These are phyloP conservation scores for Pichia sp. DNA, from an alignment of 1,139 yeast species.

Conservation along the genomic window DNA sequence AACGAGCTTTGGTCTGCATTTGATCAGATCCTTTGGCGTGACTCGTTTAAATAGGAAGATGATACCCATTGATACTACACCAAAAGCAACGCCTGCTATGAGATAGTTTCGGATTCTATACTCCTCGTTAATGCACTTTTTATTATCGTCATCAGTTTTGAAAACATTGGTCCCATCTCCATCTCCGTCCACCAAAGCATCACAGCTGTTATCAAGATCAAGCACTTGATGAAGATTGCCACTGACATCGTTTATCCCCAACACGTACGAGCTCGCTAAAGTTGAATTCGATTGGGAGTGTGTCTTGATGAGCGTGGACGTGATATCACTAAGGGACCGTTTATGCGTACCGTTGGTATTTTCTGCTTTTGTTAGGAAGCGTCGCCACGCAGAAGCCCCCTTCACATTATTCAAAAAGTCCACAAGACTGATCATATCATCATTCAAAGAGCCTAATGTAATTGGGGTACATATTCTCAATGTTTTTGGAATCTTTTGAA, in stretches of 20 bases:
- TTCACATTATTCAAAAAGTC: constrained; percentile 24
- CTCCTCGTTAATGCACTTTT: no score
- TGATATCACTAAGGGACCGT: constrained; percentile 12
- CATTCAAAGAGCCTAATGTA: constrained; percentile 54
- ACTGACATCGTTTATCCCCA: not conserved
- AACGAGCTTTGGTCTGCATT: no score
- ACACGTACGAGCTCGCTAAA: not conserved
- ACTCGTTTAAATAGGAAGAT: constrained; percentile 21
- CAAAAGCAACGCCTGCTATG: constrained; percentile 23
- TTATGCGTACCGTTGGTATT: not conserved
- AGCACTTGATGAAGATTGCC: not conserved
- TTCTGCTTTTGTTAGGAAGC: constrained; percentile 4
- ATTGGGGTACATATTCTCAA: constrained; percentile 29
- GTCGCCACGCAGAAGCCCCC: constrained; percentile 6
- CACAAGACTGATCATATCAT: constrained; percentile 40
- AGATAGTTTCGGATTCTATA: no score
- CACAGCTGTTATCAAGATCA: not conserved
- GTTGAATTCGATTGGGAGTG: constrained; percentile 2
- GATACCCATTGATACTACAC: constrained; percentile 23
- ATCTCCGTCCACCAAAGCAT: no score
- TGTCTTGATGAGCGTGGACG: constrained; percentile 18
- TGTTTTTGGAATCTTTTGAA: constrained; percentile 9
- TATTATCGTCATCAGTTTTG: no score
- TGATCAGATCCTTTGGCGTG: constrained; percentile 1
- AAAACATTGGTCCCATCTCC: no score